phyloP scores from a whole-genome alignment of 176 grass and related monocot species.

The Themeda triandra region DNA sequence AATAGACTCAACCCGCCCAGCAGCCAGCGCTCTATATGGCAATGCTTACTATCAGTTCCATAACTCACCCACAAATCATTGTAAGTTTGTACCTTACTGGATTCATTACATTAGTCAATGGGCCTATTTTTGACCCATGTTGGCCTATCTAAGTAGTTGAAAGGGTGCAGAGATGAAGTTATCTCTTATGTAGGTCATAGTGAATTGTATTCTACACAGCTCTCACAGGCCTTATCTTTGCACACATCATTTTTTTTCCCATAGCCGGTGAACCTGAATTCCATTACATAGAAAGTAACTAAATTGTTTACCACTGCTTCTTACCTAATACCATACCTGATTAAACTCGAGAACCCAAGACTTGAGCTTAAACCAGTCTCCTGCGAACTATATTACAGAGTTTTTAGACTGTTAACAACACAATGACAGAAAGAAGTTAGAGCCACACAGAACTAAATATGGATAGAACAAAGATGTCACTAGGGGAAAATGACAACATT shows the following conservation, averaged over 20 bases:
- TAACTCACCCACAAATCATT: neutral
- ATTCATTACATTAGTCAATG: neutral
- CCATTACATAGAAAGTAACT: neutral
- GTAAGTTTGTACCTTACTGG: neutral
- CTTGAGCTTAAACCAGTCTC: neutral
- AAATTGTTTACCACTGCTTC: neutral
- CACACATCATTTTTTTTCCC: neutral
- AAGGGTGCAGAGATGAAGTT: neutral
- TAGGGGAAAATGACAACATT: neutral
- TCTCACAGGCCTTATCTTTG: neutral
- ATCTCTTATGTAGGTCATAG: slow-evolving; percentile 1
- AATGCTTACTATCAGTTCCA: slow-evolving; percentile 3
- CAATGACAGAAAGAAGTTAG: neutral
- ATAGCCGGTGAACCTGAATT: neutral
- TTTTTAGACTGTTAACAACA: neutral
- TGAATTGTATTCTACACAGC: neutral
- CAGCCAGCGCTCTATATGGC: neutral
- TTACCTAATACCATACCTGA: neutral
- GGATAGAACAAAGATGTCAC: neutral
- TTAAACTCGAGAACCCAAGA: neutral
- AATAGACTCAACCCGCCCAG: slow-evolving; percentile 5
- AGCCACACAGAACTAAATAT: neutral
- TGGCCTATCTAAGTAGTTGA: neutral
- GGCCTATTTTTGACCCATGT: neutral
- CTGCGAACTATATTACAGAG: neutral